These are phyloP conservation scores for Eimeria acervulina DNA, from an alignment of 169 alveolate genomes.

Conservation along the genomic window DNA sequence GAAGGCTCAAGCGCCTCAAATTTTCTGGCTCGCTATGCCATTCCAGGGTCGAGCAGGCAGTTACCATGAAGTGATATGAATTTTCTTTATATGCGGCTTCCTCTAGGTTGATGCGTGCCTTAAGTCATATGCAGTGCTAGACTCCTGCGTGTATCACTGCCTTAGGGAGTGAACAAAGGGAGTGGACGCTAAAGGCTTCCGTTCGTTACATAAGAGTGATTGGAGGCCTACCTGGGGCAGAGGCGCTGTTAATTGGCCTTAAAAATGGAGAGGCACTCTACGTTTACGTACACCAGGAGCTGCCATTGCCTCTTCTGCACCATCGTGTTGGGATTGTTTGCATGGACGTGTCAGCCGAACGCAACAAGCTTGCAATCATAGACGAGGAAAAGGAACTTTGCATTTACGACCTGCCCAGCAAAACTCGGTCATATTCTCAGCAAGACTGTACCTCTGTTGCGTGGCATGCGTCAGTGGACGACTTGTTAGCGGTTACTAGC, in stretches of 20 bases:
- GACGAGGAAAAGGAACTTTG: constrained; percentile 93
- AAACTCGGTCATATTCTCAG: constrained; percentile 91
- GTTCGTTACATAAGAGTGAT: constrained; percentile 91
- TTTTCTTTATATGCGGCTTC: neutral
- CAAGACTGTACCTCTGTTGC: constrained; percentile 94
- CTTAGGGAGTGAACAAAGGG: constrained; percentile 93
- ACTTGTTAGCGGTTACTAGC: constrained; percentile 94
- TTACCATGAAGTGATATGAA: neutral
- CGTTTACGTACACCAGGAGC: constrained; percentile 94
- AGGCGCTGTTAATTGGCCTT: constrained; percentile 95
- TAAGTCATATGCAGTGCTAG: neutral
- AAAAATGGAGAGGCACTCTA: constrained; percentile 94
- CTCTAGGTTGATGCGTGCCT: neutral
- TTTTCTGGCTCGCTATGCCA: neutral
- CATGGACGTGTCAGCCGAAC: constrained; percentile 87
- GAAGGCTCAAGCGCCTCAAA: neutral
- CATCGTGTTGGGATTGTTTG: constrained; percentile 91
- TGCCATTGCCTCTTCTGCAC: constrained; percentile 94
- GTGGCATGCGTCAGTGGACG: constrained; percentile 95
- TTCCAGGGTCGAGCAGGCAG: neutral
- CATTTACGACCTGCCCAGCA: constrained; percentile 90
- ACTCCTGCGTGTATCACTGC: neutral
- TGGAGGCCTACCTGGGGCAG: constrained; percentile 96
- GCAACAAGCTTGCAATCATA: constrained; percentile 92
- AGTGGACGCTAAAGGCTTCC: constrained; percentile 94